Conservation (phyloP, 2,329 filamentous ascomycete genomes). For the Paraphaeosphaeria minitans region DNA sequence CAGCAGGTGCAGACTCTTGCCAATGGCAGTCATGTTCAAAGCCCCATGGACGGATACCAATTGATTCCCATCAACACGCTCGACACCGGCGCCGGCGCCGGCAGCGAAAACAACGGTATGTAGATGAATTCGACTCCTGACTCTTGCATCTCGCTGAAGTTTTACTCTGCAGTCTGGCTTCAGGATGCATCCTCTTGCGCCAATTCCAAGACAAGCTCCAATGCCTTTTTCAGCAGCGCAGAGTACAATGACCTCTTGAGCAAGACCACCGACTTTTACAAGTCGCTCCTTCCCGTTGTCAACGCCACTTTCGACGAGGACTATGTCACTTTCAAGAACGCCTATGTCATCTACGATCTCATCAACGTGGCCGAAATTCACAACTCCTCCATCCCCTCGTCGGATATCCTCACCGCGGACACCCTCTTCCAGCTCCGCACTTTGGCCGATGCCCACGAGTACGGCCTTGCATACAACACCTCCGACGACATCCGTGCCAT, state of each 20-base stretch:
- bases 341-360: slow-evolving; percentile 67
- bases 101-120: slow-evolving; percentile 57
- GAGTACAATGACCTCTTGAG: slow-evolving; percentile 56
- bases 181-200: slow-evolving; percentile 62
- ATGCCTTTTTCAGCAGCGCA: slow-evolving; percentile 60
- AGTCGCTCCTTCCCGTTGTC: slow-evolving; percentile 57
- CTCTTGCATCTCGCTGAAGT: too few species aligned
- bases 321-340: slow-evolving; percentile 63
- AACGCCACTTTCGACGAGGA: slow-evolving; percentile 56
- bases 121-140: too few species aligned
- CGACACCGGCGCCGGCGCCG: slow-evolving; percentile 63
- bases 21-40: slow-evolving; percentile 69
- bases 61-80: slow-evolving; percentile 75
- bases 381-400: slow-evolving; percentile 64
- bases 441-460: slow-evolving; percentile 83
- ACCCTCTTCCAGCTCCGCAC: slow-evolving; percentile 68
- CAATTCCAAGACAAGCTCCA: slow-evolving; percentile 62
- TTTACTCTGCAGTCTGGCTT: slow-evolving; percentile 53
- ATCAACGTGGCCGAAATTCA: slow-evolving; percentile 68
- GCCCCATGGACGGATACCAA: slow-evolving; percentile 81
- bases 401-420: slow-evolving; percentile 63
- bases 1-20: slow-evolving; percentile 63
- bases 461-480: slow-evolving; percentile 78
- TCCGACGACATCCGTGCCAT: slow-evolving; percentile 55
- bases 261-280: slow-evolving; percentile 61